Evolutionary conservation across 768 basidiomycete species (phyloP), one percentile per base, ranked within the genome.

Genomic region (Amanita subjunquillea): DNA sequence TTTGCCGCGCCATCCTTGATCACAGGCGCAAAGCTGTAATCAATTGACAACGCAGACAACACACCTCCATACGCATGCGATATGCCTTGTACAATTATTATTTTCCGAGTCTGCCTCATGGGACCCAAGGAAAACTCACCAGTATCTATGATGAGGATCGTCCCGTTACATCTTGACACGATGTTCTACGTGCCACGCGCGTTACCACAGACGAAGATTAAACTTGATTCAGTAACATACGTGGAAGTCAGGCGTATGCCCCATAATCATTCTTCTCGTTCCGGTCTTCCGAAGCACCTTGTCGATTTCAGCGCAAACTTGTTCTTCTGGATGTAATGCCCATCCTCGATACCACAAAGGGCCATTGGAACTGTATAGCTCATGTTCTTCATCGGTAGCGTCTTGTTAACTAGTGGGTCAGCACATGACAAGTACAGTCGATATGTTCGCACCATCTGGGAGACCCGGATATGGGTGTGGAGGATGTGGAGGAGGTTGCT

Each of bases 271-370:
- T 58, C 91, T 73, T 54, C 90, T 70, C 25, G 89, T 93, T 1
- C 91, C 91, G 1, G 90, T 85, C 65, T 77, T 80, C 30, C 75
- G 63, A 48, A 90, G 68, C 15, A 94, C 85, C 23, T 72, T 67
- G 54, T 88, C 83, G 0, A 91, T 91, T 34, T 79, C 74, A 1
- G 59, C 63, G 64, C 96, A 99, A 3, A 79, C 80, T 48, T 72
- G 71, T 52, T 77, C 77, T 48, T 94, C 90, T 23, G 70, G 67
- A 10, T 85, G 82, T 48, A 80, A 72, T 13, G 95, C 95, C 82
- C 93, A 93, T 1, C 93, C 93, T 9, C 96, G 78, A 65, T 93
- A 96, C 96, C 96, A 97, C 42, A 94, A 66, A 3, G 93, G 92
- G 0, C 95, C 95, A 40, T 90, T 80, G 1, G 74, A 61, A 22